phyloP scores from a whole-genome alignment of 495 filamentous ascomycete species.

The Letharia columbiana region DNA sequence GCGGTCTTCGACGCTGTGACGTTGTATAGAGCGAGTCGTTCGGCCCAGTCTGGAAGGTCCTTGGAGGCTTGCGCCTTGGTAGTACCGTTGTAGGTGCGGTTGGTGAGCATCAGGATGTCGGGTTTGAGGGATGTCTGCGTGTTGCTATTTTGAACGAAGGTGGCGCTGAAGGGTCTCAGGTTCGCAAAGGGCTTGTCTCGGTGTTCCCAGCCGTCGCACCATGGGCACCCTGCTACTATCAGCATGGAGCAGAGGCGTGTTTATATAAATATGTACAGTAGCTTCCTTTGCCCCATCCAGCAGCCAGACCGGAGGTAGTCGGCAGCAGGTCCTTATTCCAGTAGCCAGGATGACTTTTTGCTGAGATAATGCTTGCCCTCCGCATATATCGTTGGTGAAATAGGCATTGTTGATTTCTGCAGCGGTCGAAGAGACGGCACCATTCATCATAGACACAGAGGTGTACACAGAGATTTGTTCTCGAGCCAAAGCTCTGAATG shows the following conservation, averaged over 20 bases:
- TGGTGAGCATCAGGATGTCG: conserved; percentile 43
- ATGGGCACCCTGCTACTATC: conserved; percentile 40
- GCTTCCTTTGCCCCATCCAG: conserved; percentile 49
- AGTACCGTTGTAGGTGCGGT: conserved; percentile 43
- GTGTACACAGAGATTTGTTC: conserved; percentile 42
- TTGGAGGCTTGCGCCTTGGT: conserved; percentile 32
- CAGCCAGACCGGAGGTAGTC: conserved; percentile 40
- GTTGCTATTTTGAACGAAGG: conserved; percentile 31
- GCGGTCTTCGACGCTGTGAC: conserved; percentile 46
- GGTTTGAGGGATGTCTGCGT: conserved; percentile 42
- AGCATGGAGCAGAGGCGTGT: background rate
- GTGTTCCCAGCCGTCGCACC: conserved; percentile 55
- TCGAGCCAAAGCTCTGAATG: conserved; percentile 45
- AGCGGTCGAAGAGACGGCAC: conserved; percentile 40
- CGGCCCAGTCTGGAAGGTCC: conserved; percentile 38
- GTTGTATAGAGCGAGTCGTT: conserved; percentile 40
- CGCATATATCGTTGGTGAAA: conserved; percentile 37
- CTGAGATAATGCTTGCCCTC: conserved; percentile 34
- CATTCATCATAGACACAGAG: conserved; percentile 41
- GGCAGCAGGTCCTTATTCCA: conserved; percentile 47
- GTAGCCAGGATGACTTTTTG: conserved; percentile 49
- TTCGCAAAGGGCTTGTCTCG: conserved; percentile 47
- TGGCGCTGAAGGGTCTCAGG: conserved; percentile 37
- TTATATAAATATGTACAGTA: conserved; percentile 29
- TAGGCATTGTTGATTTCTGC: conserved; percentile 31